Evolutionary conservation across 257 asterid species (phyloP).

Genomic region (Striga asiatica): DNA sequence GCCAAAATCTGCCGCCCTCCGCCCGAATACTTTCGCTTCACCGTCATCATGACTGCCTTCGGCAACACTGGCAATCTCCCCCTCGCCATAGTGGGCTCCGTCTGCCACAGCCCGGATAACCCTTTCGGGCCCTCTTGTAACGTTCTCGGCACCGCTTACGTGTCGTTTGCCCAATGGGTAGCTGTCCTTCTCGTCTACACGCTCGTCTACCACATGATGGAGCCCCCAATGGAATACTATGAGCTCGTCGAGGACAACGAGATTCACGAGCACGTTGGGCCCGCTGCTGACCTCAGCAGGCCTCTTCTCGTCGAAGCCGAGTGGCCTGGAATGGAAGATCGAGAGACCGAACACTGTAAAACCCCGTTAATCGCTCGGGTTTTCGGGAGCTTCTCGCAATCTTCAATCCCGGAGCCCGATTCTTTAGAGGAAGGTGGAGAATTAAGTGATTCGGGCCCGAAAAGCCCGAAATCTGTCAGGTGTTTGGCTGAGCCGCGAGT

Average conservation of each 20-base stretch:
- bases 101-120: constrained; percentile 56
- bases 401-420: constrained; percentile 37
- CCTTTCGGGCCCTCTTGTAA: constrained; percentile 65
- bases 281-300: constrained; percentile 20
- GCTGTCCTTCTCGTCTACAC: constrained; percentile 85
- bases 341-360: constrained; percentile 1
- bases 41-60: constrained; percentile 76
- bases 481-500: constrained; percentile 80
- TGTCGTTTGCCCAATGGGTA: constrained; percentile 88
- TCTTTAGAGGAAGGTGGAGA: constrained; percentile 37
- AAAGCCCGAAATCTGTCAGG: constrained; percentile 50
- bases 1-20: constrained; percentile 70
- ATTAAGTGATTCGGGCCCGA: not conserved
- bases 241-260: constrained; percentile 48
- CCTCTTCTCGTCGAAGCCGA: constrained; percentile 50
- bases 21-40: constrained; percentile 62
- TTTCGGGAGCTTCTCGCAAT: constrained; percentile 34
- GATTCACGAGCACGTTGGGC: constrained; percentile 41
- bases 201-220: constrained; percentile 98
- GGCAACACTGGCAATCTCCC: constrained; percentile 95
- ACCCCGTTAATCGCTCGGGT: constrained; percentile 12
- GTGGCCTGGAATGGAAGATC: constrained; percentile 97
- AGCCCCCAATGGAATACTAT: constrained; percentile 67
- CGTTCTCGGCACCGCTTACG: constrained; percentile 66
- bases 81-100: constrained; percentile 75